Evolutionary conservation across 352 stramenopile species (phyloP).

Genomic region (Phytophthora citricola): DNA sequence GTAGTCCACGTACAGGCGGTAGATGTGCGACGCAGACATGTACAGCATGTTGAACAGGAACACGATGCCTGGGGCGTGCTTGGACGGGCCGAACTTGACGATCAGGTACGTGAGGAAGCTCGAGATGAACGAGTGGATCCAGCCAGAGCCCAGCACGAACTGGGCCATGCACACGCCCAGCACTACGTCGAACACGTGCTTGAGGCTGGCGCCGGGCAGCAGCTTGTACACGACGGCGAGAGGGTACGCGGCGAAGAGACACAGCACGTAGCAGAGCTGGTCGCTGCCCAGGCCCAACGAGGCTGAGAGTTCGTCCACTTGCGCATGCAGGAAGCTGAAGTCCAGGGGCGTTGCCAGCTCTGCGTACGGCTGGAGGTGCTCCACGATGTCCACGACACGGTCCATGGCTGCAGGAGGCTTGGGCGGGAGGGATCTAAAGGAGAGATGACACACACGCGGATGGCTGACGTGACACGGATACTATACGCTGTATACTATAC

Average conservation of each 20-base stretch:
- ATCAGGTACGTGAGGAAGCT: slow-evolving; percentile 92
- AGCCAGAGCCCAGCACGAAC: slow-evolving; percentile 93
- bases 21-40: slow-evolving; percentile 93
- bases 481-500: slow-evolving; percentile 15
- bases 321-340: slow-evolving; percentile 55
- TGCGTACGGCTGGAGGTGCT: slow-evolving; percentile 52
- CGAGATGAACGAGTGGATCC: slow-evolving; percentile 95
- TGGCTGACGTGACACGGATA: slow-evolving; percentile 3
- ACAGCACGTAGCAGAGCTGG: slow-evolving; percentile 88
- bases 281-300: slow-evolving; percentile 56
- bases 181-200: slow-evolving; percentile 94
- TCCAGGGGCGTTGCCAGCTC: slow-evolving; percentile 63
- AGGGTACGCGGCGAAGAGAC: slow-evolving; percentile 95
- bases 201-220: slow-evolving; percentile 83
- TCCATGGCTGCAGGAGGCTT: slow-evolving; percentile 35
- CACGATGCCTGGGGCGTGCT: slow-evolving; percentile 81
- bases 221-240: slow-evolving; percentile 91
- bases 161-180: slow-evolving; percentile 94
- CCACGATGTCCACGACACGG: slow-evolving; percentile 47
- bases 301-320: slow-evolving; percentile 51
- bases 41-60: slow-evolving; percentile 96
- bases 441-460: slow-evolving; percentile 7
- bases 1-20: slow-evolving; percentile 97
- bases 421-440: not conserved
- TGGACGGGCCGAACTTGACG: slow-evolving; percentile 65